These are phyloP conservation scores for Euphorbia tirucalli DNA, from an alignment of 345 rosid genomes.

Conservation along the genomic window DNA sequence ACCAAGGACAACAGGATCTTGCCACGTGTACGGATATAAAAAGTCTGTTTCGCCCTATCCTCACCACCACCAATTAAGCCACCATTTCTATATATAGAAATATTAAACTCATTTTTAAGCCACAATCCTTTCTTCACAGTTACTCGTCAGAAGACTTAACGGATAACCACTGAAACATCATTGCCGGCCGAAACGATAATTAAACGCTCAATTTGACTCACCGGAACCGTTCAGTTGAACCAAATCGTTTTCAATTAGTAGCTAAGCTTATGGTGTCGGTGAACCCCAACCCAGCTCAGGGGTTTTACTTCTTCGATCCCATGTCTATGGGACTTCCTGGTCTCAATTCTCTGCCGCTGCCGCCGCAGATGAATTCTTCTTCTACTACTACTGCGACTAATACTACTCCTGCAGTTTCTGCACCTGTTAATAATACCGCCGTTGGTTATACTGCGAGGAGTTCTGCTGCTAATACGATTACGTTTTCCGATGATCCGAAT, in stretches of 20 bases:
- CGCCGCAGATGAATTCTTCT: neutral
- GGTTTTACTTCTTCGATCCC: conserved; percentile 62
- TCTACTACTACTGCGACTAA: conserved; percentile 10
- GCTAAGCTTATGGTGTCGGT: conserved; percentile 58
- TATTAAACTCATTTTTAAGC: neutral
- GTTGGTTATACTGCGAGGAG: neutral
- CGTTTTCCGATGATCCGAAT: conserved; percentile 47
- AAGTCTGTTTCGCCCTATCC: conserved; percentile 13
- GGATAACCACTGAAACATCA: neutral
- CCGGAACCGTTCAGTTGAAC: neutral
- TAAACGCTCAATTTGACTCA: neutral
- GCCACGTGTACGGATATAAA: conserved; percentile 40
- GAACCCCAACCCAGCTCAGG: conserved; percentile 51
- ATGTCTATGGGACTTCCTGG: conserved; percentile 46
- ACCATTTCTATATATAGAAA: neutral
- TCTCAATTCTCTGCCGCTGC: conserved; percentile 32
- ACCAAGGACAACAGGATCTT: neutral
- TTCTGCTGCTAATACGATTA: conserved; percentile 19
- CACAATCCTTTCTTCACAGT: neutral
- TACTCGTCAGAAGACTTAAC: neutral
- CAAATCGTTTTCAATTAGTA: neutral
- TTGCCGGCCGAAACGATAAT: neutral
- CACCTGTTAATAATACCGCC: neutral
- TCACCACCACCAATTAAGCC: neutral
- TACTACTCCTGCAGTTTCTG: conserved; percentile 9